Conservation (phyloP, 2,329 filamentous ascomycete genomes). For the Huntiella moniliformis region DNA sequence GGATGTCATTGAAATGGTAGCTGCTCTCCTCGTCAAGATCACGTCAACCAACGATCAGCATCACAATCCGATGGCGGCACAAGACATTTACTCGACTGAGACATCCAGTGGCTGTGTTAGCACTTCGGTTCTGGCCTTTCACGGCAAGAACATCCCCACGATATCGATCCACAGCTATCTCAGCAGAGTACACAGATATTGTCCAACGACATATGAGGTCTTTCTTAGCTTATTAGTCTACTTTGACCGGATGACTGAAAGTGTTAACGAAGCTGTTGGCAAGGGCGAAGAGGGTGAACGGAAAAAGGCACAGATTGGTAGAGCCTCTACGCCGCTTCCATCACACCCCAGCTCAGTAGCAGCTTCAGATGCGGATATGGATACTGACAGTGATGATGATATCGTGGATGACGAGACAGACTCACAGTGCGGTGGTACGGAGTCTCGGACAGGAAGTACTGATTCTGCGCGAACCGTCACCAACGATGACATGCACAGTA, state of each 20-base stretch:
- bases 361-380: not conserved
- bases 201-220: constrained; percentile 93
- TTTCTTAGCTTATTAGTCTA: constrained; percentile 91
- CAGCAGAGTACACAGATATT: constrained; percentile 94
- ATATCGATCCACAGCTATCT: constrained; percentile 95
- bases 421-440: not conserved
- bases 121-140: constrained; percentile 71
- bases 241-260: constrained; percentile 96
- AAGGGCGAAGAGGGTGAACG: not conserved
- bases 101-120: constrained; percentile 19
- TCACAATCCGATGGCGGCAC: constrained; percentile 56
- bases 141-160: constrained; percentile 92
- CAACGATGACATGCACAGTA: constrained; percentile 17
- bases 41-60: constrained; percentile 90
- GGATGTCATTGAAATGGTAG: constrained; percentile 98
- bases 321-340: no score
- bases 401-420: constrained; percentile 6
- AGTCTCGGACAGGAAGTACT: not conserved
- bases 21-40: constrained; percentile 87
- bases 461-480: not conserved
- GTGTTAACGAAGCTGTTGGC: constrained; percentile 45
- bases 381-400: constrained; percentile 6
- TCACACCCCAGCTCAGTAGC: not conserved
- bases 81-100: not conserved
- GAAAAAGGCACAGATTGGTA: not conserved